phyloP scores from a whole-genome alignment of 768 basidiomycete species.

The Lyophyllum shimeji region DNA sequence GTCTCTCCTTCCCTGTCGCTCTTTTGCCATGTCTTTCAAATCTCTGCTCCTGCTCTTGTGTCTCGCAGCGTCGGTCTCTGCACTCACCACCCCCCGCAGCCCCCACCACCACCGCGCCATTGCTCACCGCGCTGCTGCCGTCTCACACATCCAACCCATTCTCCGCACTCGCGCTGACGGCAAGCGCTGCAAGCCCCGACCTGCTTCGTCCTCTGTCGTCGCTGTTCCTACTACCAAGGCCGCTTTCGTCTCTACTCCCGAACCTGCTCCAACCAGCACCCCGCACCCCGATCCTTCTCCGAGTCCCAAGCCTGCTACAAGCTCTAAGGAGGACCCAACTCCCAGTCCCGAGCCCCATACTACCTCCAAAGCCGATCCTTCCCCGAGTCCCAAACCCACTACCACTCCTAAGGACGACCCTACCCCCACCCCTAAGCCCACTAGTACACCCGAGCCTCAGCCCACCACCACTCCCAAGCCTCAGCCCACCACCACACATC shows the following conservation, averaged over 20 bases:
- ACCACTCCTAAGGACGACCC: conserved; percentile 12
- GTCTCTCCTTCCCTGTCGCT: background rate
- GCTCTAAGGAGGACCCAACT: conserved; percentile 3
- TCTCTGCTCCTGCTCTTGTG: conserved; percentile 19
- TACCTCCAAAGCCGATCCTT: conserved; percentile 15
- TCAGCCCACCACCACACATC: conserved; percentile 11
- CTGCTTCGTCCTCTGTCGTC: conserved; percentile 23
- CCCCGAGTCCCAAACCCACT: conserved; percentile 13
- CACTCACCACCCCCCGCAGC: conserved; percentile 41
- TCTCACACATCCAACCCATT: conserved; percentile 21
- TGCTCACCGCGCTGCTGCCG: conserved; percentile 41
- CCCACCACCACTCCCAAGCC: conserved; percentile 14
- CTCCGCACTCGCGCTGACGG: conserved; percentile 29
- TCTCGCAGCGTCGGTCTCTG: conserved; percentile 36
- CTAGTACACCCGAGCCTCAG: conserved; percentile 20
- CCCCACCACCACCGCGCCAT: conserved; percentile 38
- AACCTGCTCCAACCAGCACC: conserved; percentile 20
- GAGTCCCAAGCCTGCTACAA: conserved; percentile 11
- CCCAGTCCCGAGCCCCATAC: conserved; percentile 12
- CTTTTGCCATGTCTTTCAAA: conserved; percentile 19
- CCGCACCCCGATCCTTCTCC: conserved; percentile 16
- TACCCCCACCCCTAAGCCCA: conserved; percentile 13
- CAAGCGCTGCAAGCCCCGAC: conserved; percentile 37
- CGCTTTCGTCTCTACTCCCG: too few species aligned
- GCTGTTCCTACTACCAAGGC: conserved; percentile 11